phyloP scores from a whole-genome alignment of 2,329 filamentous ascomycete species.

The Fusarium secorum region DNA sequence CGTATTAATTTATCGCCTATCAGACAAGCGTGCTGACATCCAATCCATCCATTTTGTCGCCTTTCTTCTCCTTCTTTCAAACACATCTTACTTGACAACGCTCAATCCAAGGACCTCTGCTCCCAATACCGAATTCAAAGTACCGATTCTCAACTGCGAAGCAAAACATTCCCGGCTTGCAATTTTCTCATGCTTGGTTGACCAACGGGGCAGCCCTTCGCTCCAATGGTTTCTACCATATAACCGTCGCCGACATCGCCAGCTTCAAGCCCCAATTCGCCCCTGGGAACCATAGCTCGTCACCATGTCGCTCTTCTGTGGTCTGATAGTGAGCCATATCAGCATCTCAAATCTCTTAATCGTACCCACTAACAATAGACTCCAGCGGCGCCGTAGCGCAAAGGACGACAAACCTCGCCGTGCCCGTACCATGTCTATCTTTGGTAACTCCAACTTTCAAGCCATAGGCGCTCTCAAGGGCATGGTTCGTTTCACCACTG shows the following conservation, averaged over 20 bases:
- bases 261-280: constrained; percentile 23
- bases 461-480: constrained; percentile 43
- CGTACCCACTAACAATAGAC: constrained; percentile 12
- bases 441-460: constrained; percentile 47
- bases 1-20: constrained; percentile 33
- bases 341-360: neutral
- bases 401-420: constrained; percentile 42
- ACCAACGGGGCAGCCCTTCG: constrained; percentile 13
- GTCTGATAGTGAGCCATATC: constrained; percentile 30
- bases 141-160: neutral
- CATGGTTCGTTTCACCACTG: constrained; percentile 47
- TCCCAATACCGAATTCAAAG: neutral
- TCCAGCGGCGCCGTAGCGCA: constrained; percentile 21
- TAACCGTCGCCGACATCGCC: constrained; percentile 26
- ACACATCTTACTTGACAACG: neutral
- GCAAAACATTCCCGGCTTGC: neutral
- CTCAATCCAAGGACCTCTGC: neutral
- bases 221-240: constrained; percentile 35
- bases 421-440: constrained; percentile 51
- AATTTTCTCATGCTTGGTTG: constrained; percentile 7
- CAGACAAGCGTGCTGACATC: constrained; percentile 39
- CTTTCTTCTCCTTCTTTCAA: constrained; percentile 16
- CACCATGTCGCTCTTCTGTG: constrained; percentile 35
- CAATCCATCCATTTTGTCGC: constrained; percentile 15
- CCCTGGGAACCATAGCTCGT: constrained; percentile 5